Evolutionary conservation across 164 flowering plant species (phyloP).

Genomic region (Aristolochia fimbriata): DNA sequence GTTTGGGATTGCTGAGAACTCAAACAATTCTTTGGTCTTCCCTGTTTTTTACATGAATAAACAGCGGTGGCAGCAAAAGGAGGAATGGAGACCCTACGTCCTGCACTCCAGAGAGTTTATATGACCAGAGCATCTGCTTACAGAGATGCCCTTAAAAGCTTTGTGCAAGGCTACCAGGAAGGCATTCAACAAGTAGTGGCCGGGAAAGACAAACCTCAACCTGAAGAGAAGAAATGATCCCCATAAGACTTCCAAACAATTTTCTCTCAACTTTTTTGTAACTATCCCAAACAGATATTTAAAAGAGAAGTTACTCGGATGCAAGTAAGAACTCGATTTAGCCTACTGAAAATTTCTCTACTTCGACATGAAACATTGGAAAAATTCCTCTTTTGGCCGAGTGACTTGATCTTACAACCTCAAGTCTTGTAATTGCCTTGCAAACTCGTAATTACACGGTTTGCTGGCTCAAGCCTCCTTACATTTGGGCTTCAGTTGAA

Average conservation of each 20-base stretch:
- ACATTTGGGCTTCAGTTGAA: too few species aligned
- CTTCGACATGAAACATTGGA: too few species aligned
- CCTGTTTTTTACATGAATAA: slow-evolving; percentile 6
- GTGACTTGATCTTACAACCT: too few species aligned
- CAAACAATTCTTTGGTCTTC: not conserved
- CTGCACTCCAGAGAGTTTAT: slow-evolving; percentile 81
- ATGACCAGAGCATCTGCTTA: slow-evolving; percentile 88
- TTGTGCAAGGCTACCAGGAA: slow-evolving; percentile 82
- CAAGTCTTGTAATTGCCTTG: too few species aligned
- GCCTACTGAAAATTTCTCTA: too few species aligned
- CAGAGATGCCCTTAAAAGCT: slow-evolving; percentile 77
- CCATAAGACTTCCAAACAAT: slow-evolving; percentile 23
- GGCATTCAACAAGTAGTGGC: slow-evolving; percentile 70
- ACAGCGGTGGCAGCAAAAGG: slow-evolving; percentile 96
- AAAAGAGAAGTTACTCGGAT: not conserved
- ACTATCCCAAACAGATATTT: not conserved
- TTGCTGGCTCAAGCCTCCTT: too few species aligned
- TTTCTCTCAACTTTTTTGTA: slow-evolving; percentile 1
- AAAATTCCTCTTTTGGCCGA: too few species aligned
- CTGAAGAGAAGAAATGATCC: slow-evolving; percentile 30
- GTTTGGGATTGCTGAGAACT: not conserved
- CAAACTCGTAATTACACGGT: too few species aligned
- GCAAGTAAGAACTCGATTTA: not conserved
- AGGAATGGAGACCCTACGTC: slow-evolving; percentile 85
- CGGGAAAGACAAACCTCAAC: slow-evolving; percentile 38